Percentiles rank a stretch among this genome's conserved stretches.
These are phyloP conservation scores for Xylariaceae sp. DNA, from an alignment of 2,329 filamentous ascomycete species.

Conservation along the genomic window DNA sequence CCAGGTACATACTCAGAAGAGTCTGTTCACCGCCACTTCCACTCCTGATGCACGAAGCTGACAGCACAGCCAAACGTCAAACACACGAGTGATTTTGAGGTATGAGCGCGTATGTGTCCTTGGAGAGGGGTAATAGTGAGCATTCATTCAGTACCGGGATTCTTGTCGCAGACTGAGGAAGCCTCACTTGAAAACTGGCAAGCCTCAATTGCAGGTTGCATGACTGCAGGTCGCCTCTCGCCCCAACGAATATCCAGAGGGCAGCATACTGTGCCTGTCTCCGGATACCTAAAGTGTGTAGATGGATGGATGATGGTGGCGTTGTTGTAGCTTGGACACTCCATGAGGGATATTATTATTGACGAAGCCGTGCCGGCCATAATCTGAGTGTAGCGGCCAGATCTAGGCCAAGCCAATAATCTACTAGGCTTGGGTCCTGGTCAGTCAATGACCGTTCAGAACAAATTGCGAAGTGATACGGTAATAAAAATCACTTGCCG, in stretches of 20 bases:
- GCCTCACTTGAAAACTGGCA: too few relatives aligned
- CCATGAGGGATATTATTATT: too few relatives aligned
- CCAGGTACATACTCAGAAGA: not conserved
- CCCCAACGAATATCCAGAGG: too few relatives aligned
- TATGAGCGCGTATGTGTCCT: not conserved
- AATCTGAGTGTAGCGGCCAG: too few relatives aligned
- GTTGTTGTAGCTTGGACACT: too few relatives aligned
- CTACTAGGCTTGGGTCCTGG: too few relatives aligned
- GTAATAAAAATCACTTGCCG: conserved; percentile 15
- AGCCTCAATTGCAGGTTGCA: not conserved
- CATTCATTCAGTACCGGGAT: not conserved
- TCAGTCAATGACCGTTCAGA: conserved; percentile 13
- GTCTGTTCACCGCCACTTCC: not conserved
- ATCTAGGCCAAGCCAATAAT: too few relatives aligned
- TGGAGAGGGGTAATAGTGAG: not conserved
- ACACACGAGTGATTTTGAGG: conserved; percentile 4
- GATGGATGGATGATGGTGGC: too few relatives aligned
- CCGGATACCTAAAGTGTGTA: too few relatives aligned
- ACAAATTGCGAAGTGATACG: conserved; percentile 6
- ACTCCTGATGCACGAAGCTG: not conserved
- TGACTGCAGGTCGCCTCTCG: too few relatives aligned
- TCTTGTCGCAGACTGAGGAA: not conserved
- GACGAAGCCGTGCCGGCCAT: too few relatives aligned
- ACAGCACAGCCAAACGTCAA: not conserved
- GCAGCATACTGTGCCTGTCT: too few relatives aligned